A percentile compares a stretch with the other conserved stretches of the same genome.
These are phyloP conservation scores for Paramyrothecium roridum DNA, from an alignment of 2,329 filamentous ascomycete species.

Conservation along the genomic window DNA sequence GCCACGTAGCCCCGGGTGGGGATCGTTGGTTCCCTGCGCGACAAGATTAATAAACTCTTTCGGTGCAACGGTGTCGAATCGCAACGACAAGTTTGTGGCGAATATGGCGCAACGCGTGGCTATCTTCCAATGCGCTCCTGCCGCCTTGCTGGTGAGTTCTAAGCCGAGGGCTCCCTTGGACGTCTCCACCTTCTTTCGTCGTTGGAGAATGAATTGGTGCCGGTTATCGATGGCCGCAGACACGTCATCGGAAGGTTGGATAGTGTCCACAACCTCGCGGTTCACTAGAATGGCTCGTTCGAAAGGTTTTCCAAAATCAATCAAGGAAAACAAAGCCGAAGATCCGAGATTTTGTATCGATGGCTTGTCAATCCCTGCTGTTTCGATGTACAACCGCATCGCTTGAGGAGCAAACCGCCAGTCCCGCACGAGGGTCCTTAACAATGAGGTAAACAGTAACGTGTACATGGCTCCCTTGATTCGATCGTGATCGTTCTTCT, in stretches of 20 bases:
- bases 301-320: slow-evolving; percentile 87
- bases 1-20: slow-evolving; percentile 79
- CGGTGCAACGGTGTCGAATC: slow-evolving; percentile 86
- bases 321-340: slow-evolving; percentile 76
- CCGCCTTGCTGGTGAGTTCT: slow-evolving; percentile 75
- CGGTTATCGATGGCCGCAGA: slow-evolving; percentile 53
- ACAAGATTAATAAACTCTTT: slow-evolving; percentile 80
- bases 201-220: slow-evolving; percentile 70
- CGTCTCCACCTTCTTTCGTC: slow-evolving; percentile 73
- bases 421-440: slow-evolving; percentile 83
- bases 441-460: slow-evolving; percentile 80
- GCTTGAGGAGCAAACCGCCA: slow-evolving; percentile 94
- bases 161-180: slow-evolving; percentile 79
- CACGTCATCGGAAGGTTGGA: slow-evolving; percentile 68
- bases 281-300: slow-evolving; percentile 85
- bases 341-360: slow-evolving; percentile 89
- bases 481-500: slow-evolving; percentile 76
- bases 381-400: slow-evolving; percentile 85
- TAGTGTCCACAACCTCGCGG: slow-evolving; percentile 63
- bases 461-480: slow-evolving; percentile 96
- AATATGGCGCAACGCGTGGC: slow-evolving; percentile 87
- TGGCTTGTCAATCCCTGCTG: slow-evolving; percentile 85
- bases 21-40: slow-evolving; percentile 78
- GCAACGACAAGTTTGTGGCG: slow-evolving; percentile 82
- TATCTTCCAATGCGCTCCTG: slow-evolving; percentile 92